These are phyloP conservation scores for Aegilops sharonensis DNA, from an alignment of 176 grass and related monocot genomes.

Conservation along the genomic window DNA sequence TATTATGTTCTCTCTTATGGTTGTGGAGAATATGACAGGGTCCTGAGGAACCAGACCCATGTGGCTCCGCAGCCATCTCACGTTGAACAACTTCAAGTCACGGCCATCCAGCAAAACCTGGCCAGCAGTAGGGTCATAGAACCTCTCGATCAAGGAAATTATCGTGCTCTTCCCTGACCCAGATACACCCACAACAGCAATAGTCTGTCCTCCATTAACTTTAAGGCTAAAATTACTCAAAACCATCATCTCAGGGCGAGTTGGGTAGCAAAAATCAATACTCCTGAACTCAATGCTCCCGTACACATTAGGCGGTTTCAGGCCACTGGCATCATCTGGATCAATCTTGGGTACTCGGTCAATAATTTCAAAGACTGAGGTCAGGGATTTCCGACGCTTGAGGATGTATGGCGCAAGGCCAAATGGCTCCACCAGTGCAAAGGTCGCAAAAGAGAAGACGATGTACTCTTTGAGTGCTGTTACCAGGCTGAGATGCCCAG, in stretches of 20 bases:
- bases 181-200: constrained; percentile 89
- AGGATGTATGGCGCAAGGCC: constrained; percentile 97
- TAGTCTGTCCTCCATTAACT: constrained; percentile 82
- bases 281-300: constrained; percentile 91
- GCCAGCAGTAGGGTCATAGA: constrained; percentile 82
- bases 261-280: constrained; percentile 89
- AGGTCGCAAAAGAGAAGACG: constrained; percentile 90
- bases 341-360: constrained; percentile 85
- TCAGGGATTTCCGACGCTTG: constrained; percentile 73
- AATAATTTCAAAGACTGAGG: constrained; percentile 87
- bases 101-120: constrained; percentile 90
- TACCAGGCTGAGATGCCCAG: background rate
- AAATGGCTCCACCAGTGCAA: constrained; percentile 91
- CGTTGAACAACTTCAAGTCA: constrained; percentile 88
- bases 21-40: constrained; percentile 96
- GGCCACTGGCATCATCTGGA: constrained; percentile 81
- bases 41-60: constrained; percentile 93
- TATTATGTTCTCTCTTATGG: constrained; percentile 95
- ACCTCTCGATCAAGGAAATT: constrained; percentile 88
- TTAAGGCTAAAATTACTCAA: constrained; percentile 93
- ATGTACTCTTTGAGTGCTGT: constrained; percentile 95
- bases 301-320: constrained; percentile 95
- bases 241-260: constrained; percentile 73
- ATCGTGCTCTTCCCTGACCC: constrained; percentile 95
- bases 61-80: constrained; percentile 92